A percentile compares a stretch with the other conserved stretches of the same genome.
These are phyloP conservation scores for Thozetella sp. DNA, from an alignment of 495 filamentous ascomycete species.

Conservation along the genomic window DNA sequence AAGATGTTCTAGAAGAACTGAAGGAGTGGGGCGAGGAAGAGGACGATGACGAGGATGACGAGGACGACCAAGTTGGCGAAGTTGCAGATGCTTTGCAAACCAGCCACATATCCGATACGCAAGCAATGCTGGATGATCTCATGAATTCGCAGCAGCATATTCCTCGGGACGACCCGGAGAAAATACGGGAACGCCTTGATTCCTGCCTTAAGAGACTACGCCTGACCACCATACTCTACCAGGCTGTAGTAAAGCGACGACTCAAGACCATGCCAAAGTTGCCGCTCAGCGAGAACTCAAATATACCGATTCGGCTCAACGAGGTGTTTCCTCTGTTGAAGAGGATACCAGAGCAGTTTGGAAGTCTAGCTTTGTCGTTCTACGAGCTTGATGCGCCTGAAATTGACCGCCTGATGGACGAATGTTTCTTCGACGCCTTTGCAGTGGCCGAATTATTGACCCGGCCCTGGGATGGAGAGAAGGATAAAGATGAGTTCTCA, in stretches of 20 bases:
- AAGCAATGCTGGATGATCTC: constrained; percentile 53
- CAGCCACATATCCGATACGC: constrained; percentile 22
- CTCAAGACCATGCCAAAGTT: constrained; percentile 51
- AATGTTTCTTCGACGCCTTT: constrained; percentile 49
- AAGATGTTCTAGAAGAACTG: constrained; percentile 81
- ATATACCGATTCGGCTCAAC: constrained; percentile 37
- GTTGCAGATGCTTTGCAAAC: constrained; percentile 20
- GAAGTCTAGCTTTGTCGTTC: constrained; percentile 41
- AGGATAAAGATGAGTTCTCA: constrained; percentile 48
- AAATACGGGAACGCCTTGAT: constrained; percentile 58
- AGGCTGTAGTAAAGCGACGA: constrained; percentile 61
- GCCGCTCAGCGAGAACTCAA: constrained; percentile 21
- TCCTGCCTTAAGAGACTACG: constrained; percentile 56
- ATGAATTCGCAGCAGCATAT: constrained; percentile 57
- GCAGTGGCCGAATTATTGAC: constrained; percentile 43
- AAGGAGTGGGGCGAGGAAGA: constrained; percentile 82
- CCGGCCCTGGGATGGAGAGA: constrained; percentile 39
- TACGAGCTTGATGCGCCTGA: constrained; percentile 49
- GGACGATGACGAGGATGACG: constrained; percentile 46
- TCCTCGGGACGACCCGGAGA: constrained; percentile 54
- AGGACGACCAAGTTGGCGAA: constrained; percentile 19
- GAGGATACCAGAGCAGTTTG: constrained; percentile 39
- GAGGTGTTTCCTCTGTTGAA: constrained; percentile 41
- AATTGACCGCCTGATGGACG: constrained; percentile 47
- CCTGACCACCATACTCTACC: constrained; percentile 58